Percentiles rank a stretch among this genome's conserved stretches.
Evolutionary conservation across 2,329 filamentous ascomycete genomes (phyloP).

Genomic region (Paraphaeosphaeria sporulosa): DNA sequence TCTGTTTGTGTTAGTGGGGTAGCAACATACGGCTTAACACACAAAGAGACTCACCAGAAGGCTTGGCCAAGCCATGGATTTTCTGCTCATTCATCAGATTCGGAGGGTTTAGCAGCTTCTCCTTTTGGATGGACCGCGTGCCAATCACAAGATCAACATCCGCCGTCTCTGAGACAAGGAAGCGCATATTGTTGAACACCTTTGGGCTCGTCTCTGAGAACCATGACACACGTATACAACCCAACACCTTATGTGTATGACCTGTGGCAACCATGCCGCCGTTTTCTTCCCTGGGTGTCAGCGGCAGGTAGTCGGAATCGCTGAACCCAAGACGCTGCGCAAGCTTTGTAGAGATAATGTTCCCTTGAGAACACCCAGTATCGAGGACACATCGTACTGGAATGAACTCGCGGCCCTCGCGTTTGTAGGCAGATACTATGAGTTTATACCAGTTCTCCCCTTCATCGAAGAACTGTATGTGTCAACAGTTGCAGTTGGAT

Average conservation of each 20-base stretch:
- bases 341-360: slow-evolving; percentile 13
- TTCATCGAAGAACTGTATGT: slow-evolving; percentile 5
- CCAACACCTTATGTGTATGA: neutral
- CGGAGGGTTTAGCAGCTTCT: neutral
- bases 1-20: neutral
- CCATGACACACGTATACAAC: slow-evolving; percentile 15
- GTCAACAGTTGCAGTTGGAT: neutral
- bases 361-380: slow-evolving; percentile 11
- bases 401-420: neutral
- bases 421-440: slow-evolving; percentile 9
- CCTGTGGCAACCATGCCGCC: slow-evolving; percentile 5
- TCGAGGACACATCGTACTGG: slow-evolving; percentile 12
- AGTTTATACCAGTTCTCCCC: slow-evolving; percentile 4
- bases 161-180: neutral
- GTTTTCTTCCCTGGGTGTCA: slow-evolving; percentile 9
- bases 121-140: neutral
- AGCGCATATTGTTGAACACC: neutral
- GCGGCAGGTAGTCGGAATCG: neutral
- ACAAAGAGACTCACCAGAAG: neutral
- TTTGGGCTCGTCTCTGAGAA: slow-evolving; percentile 11
- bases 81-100: neutral
- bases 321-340: slow-evolving; percentile 7
- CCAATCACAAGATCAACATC: slow-evolving; percentile 1
- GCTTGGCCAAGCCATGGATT: neutral
- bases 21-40: neutral